A percentile compares a stretch with the other conserved stretches of the same genome.
phyloP scores from a whole-genome alignment of 2,329 filamentous ascomycete species.

The Fusarium longipes region DNA sequence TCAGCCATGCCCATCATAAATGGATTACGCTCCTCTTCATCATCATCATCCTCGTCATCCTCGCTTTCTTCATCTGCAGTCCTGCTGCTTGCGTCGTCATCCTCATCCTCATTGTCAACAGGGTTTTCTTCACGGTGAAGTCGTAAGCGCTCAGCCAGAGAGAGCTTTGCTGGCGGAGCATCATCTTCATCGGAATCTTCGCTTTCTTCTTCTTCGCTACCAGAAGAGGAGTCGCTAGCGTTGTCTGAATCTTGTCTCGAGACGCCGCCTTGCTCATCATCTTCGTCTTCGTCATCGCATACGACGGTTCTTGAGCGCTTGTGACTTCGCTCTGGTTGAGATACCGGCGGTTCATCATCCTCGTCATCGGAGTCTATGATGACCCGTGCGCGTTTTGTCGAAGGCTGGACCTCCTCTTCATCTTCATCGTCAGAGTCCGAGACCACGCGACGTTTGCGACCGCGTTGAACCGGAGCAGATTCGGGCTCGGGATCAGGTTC shows the following conservation, averaged over 20 bases:
- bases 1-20: slow-evolving; percentile 51
- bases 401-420: slow-evolving; percentile 30
- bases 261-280: slow-evolving; percentile 33
- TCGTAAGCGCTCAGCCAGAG: slow-evolving; percentile 35
- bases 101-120: slow-evolving; percentile 18
- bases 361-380: slow-evolving; percentile 43
- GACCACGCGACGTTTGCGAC: slow-evolving; percentile 47
- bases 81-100: slow-evolving; percentile 31
- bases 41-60: slow-evolving; percentile 39
- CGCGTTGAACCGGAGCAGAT: slow-evolving; percentile 19
- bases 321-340: neutral
- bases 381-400: slow-evolving; percentile 43
- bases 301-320: slow-evolving; percentile 8
- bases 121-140: slow-evolving; percentile 37
- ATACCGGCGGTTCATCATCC: slow-evolving; percentile 15
- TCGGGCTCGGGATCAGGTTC: slow-evolving; percentile 42
- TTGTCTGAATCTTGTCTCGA: slow-evolving; percentile 6
- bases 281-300: slow-evolving; percentile 36
- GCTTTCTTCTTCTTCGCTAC: slow-evolving; percentile 13
- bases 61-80: slow-evolving; percentile 34
- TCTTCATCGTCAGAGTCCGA: slow-evolving; percentile 50
- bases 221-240: neutral
- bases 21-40: slow-evolving; percentile 42
- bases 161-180: slow-evolving; percentile 16
- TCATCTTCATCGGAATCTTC: slow-evolving; percentile 29